A percentile compares a stretch with the other conserved stretches of the same genome.
These are phyloP conservation scores for Corymbia maculata DNA, from an alignment of 345 rosid species.

Conservation along the genomic window DNA sequence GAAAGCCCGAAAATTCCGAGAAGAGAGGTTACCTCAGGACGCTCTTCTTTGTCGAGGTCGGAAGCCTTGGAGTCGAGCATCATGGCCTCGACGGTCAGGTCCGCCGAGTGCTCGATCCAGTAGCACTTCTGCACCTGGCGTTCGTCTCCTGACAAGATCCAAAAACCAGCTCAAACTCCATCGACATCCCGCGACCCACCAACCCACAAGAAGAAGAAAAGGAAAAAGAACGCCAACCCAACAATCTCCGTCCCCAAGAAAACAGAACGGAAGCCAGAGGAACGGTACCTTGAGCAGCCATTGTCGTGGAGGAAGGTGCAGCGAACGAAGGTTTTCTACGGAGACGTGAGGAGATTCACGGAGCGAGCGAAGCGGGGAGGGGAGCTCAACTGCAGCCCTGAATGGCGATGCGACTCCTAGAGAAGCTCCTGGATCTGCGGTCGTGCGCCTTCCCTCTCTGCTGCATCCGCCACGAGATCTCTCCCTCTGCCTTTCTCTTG, in stretches of 20 bases:
- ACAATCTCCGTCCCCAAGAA: neutral
- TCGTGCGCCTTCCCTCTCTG: constrained; percentile 52
- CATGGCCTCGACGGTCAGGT: constrained; percentile 82
- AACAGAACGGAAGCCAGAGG: neutral
- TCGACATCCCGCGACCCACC: neutral
- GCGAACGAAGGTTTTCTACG: neutral
- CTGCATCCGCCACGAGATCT: constrained; percentile 28
- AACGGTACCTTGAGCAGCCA: constrained; percentile 37
- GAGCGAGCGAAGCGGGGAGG: neutral
- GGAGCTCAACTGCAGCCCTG: constrained; percentile 37
- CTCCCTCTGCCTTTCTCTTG: neutral
- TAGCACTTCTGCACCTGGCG: constrained; percentile 70
- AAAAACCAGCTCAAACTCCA: neutral
- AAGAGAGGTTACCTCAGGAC: constrained; percentile 55
- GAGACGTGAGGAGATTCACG: neutral
- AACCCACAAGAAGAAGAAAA: neutral
- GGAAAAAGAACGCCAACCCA: neutral
- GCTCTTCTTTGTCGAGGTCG: constrained; percentile 96
- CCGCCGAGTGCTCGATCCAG: constrained; percentile 74
- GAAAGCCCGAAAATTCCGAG: too few species aligned
- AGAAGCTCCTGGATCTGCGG: constrained; percentile 74
- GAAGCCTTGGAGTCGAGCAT: constrained; percentile 92
- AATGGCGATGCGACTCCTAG: constrained; percentile 60
- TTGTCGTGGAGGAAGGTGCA: neutral
- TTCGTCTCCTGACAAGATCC: constrained; percentile 39